Base-by-base conservation (phyloP, 1,139 yeast species). In the Debaryomycetaceae sp. region DNA sequence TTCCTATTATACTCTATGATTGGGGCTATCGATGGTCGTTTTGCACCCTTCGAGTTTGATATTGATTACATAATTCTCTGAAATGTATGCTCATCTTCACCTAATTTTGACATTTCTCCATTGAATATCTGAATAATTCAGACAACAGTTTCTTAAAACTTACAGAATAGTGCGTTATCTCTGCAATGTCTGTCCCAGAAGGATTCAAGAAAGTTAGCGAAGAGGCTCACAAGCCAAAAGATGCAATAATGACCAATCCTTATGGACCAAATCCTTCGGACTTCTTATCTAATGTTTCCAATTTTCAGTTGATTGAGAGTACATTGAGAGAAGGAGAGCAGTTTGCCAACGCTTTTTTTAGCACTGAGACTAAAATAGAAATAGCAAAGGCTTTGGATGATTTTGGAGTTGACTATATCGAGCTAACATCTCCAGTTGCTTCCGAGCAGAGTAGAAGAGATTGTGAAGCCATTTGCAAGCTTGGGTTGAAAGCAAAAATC, bases 231-330 rank as follows among this genome's bases (percentile, higher is more conserved):
- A 49, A 49, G 37, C 54, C 57, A 24, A 44, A 44, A n/a, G 43
- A 37, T 17, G 26, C 34, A 17, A 38, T 41, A 15, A 45, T 42
- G 26, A 48, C 53, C 35, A 77, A 77, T 52, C 82, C 82, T 32
- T 77, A 77, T 50, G 81, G 81, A 5, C 80, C 81, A 37, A 75
- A 77, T 51, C 81, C 82, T n/a, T 69, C 78, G 29, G 81, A 77
- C 56, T 76, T 58, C 50, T 62, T 77, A 41, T 75, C 81, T 34
- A 77, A 77, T 46, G 82, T 77, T 28, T 63, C 69, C 42, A 67
- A 65, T 51, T 77, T 77, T 54, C 71, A 77, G 57, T 55, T 77
- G 39, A 77, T 77, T 46, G 82, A 77, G 53, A 70, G 78, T 36
- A 77, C 82, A 5, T 63, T 77, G 39, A 68, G 82, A 65, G 82